Base-by-base conservation (phyloP, 2,329 filamentous ascomycete genomes). In the Ophiostoma angusticollis region DNA sequence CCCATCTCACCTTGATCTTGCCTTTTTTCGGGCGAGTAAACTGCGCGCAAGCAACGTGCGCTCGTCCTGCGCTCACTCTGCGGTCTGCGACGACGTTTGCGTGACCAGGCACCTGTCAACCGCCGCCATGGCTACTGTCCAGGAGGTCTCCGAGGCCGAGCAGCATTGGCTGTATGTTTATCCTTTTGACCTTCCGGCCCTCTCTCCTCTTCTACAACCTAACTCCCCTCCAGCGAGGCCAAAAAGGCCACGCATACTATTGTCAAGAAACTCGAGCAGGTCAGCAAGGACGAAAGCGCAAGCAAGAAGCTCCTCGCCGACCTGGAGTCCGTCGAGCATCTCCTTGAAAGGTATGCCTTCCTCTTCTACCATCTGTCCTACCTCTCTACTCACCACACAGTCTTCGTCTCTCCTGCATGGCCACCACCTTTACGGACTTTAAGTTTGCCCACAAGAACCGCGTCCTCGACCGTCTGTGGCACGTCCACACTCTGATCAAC, bases 401-500 rank as follows among this genome's bases (percentile, higher is more conserved):
- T 49, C 78, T 82, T 57, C 84, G 84, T 48, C 62, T 77, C 35
- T 70, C 73, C 43, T 87, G 80, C 55, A 77, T 87, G 54, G 69
- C 72, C 47, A 72, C 76, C 41, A 77, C 89, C 43, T 82, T 85
- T 54, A 62, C 71, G 54, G 78, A 93, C 58, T 76, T 84, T 52
- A 65, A 74, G 47, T 75, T 72, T 60, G 77, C 79, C 36, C 67
- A 65, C 44, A 63, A 65, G 46, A 68, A 76, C 45, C 69, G 75
- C 41, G 70, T 80, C 37, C 85, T 94, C 57, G 59, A 65, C 42
- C 70, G 67, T 44, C 70, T 96, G 33, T 96, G 89, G 89, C 67
- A 75, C 44, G 71, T 75, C 38, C 89, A 96, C 59, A 70, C 73
- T 45, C 71, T 74, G 49, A 77, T 93, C 56, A 93, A 91, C 55